Evolutionary conservation across 2,329 filamentous ascomycete genomes (phyloP), one percentile per base, ranked within the genome.

Genomic region (Lecanicillium sp.): DNA sequence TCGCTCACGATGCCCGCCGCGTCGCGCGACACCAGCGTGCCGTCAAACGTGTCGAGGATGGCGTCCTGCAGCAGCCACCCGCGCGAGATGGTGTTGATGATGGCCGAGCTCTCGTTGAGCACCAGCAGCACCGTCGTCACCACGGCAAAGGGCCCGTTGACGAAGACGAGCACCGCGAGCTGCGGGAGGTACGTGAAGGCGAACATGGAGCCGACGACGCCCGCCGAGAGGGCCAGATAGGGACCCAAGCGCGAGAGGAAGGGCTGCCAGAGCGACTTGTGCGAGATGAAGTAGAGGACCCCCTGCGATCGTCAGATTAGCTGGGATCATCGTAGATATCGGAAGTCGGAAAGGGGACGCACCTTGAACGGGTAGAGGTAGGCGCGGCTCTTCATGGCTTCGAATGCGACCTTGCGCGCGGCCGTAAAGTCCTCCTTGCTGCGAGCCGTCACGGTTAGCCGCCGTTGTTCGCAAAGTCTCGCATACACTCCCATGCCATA

Each of bases 21-120:
- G 53, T 76, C 71, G 41, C 65, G 70, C 1, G 77, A 60, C 7
- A 83, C 61, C 20, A 84, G 66, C 0, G 79, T 81, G 26, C 86
- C 89, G 61, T 96, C 91, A 62, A 96, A 96, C 0, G 87, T 91
- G 63, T 96, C 90, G 21, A 93, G 73, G 27, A 96, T 73, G 0
- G 88, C 86, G 52, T 94, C 88, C 55, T 87, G 82, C 37, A 95
- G 78, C 30, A 95, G 68, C 62, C 89, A 91, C 35, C 78, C 84
- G 57, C 83, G 81, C 8, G 80, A 75, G 14, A 82, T 56, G 29
- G 77, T 59, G 54, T 73, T 78, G 54, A 79, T 72, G 48, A 84
- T 71, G 12, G 77, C 73, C 2, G 79, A 75, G 57, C 77, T 81
- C 63, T 83, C 79, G 54, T 71, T 79, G 36, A 84, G 69, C 3